A percentile compares a stretch with the other conserved stretches of the same genome.
Conservation (phyloP, 2,329 filamentous ascomycete species). For the Zymoseptoria passerinii region DNA sequence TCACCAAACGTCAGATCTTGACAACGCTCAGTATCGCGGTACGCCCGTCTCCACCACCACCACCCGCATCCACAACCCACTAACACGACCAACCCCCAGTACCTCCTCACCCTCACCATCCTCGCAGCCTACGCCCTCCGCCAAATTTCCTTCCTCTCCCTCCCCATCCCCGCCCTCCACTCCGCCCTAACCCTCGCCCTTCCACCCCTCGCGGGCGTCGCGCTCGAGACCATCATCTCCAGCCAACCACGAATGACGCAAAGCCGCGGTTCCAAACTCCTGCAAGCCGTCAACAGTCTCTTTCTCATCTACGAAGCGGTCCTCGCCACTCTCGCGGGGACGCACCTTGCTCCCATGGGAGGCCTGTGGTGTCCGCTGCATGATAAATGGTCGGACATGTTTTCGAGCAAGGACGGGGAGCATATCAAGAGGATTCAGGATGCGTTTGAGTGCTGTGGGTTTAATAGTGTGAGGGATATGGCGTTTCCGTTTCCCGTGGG, state of each 20-base stretch:
- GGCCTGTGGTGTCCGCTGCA: slow-evolving; percentile 48
- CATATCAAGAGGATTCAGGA: slow-evolving; percentile 57
- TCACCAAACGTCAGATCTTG: slow-evolving; percentile 33
- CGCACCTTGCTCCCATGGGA: slow-evolving; percentile 33
- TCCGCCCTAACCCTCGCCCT: slow-evolving; percentile 36
- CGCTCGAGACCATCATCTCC: slow-evolving; percentile 34
- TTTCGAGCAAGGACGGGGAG: slow-evolving; percentile 40
- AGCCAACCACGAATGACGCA: slow-evolving; percentile 24
- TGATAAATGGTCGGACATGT: slow-evolving; percentile 49
- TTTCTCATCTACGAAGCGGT: slow-evolving; percentile 35
- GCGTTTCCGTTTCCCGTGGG: slow-evolving; percentile 52
- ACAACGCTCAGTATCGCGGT: slow-evolving; percentile 33
- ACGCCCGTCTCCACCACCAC: slow-evolving; percentile 6
- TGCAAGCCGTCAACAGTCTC: slow-evolving; percentile 30
- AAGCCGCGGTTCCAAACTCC: slow-evolving; percentile 25
- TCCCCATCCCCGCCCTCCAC: slow-evolving; percentile 37
- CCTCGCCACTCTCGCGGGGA: slow-evolving; percentile 39
- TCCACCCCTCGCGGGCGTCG: slow-evolving; percentile 36
- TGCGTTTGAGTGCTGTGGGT: slow-evolving; percentile 57
- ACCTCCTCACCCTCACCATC: slow-evolving; percentile 34
- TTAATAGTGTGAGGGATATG: slow-evolving; percentile 50
- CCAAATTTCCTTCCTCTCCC: slow-evolving; percentile 27
- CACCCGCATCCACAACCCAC: background rate
- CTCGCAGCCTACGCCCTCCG: slow-evolving; percentile 33
- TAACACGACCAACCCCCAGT: slow-evolving; percentile 23